These are phyloP conservation scores for Diaporthe sp. DNA, from an alignment of 2,329 filamentous ascomycete species.

Conservation along the genomic window DNA sequence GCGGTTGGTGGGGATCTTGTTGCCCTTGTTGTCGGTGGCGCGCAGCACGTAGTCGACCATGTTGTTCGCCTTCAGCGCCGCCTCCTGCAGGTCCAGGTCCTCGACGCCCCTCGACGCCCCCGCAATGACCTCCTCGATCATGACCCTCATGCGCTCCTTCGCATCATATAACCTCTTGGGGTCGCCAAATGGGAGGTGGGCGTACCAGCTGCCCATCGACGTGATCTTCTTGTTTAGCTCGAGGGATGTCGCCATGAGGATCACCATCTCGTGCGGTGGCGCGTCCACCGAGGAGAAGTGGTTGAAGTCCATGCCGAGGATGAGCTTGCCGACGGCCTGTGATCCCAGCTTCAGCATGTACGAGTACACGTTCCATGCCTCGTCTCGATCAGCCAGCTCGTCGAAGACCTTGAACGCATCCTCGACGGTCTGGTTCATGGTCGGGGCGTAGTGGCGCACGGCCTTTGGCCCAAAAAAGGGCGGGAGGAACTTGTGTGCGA, in stretches of 20 bases:
- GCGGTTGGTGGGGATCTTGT: slow-evolving; percentile 64
- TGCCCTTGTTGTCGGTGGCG: slow-evolving; percentile 67
- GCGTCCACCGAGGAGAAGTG: slow-evolving; percentile 61
- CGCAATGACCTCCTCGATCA: slow-evolving; percentile 56
- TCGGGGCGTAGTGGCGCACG: slow-evolving; percentile 71
- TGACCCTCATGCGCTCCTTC: slow-evolving; percentile 50
- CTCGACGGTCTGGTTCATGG: slow-evolving; percentile 69
- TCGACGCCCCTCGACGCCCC: slow-evolving; percentile 55
- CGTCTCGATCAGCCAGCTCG: slow-evolving; percentile 62
- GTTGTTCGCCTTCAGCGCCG: slow-evolving; percentile 63
- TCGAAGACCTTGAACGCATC: slow-evolving; percentile 65
- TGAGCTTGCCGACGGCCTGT: slow-evolving; percentile 60
- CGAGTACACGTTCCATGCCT: slow-evolving; percentile 64
- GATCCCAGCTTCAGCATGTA: slow-evolving; percentile 65
- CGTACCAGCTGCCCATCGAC: slow-evolving; percentile 69
- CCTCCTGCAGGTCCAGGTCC: slow-evolving; percentile 61
- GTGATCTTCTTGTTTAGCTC: slow-evolving; percentile 72
- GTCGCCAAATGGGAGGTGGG: slow-evolving; percentile 69
- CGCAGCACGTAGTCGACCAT: slow-evolving; percentile 66
- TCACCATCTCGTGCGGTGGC: slow-evolving; percentile 65
- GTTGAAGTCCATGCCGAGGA: slow-evolving; percentile 61
- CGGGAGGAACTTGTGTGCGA: slow-evolving; percentile 73
- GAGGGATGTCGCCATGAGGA: slow-evolving; percentile 63
- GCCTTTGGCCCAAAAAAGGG: slow-evolving; percentile 72
- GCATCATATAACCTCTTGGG: slow-evolving; percentile 58